These are phyloP conservation scores for Didymella keratinophila DNA, from an alignment of 2,329 filamentous ascomycete species.

Conservation along the genomic window DNA sequence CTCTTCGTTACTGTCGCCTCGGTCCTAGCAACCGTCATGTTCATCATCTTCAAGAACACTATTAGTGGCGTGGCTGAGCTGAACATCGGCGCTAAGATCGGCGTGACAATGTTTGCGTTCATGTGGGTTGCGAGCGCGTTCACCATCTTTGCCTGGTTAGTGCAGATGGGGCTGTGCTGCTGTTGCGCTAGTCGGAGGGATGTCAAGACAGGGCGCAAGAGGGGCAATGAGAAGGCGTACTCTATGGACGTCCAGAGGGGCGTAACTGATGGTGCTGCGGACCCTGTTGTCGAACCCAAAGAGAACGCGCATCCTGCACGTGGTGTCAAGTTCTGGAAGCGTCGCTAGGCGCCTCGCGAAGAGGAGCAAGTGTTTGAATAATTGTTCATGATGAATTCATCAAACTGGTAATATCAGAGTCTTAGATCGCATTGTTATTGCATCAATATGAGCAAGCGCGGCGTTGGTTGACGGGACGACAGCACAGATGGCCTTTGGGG, in stretches of 20 bases:
- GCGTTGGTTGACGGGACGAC: slow-evolving; percentile 14
- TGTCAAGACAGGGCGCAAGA: slow-evolving; percentile 58
- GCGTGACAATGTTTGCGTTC: slow-evolving; percentile 79
- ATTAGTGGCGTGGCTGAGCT: slow-evolving; percentile 74
- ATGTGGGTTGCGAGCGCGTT: slow-evolving; percentile 84
- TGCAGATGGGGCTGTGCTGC: slow-evolving; percentile 80
- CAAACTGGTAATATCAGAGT: slow-evolving; percentile 3
- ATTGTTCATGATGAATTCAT: background rate
- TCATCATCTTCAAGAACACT: slow-evolving; percentile 79
- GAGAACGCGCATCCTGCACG: slow-evolving; percentile 9
- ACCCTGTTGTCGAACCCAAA: slow-evolving; percentile 11
- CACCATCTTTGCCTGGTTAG: slow-evolving; percentile 70
- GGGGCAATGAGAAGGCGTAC: slow-evolving; percentile 51
- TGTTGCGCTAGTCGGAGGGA: slow-evolving; percentile 71
- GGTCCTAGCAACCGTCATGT: slow-evolving; percentile 82
- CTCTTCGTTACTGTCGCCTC: slow-evolving; percentile 74
- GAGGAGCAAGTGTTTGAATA: background rate
- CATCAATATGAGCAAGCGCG: slow-evolving; percentile 18
- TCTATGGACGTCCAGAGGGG: slow-evolving; percentile 24
- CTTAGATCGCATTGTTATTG: slow-evolving; percentile 11
- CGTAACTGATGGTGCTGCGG: slow-evolving; percentile 8
- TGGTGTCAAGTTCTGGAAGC: slow-evolving; percentile 23
- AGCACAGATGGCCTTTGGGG: background rate
- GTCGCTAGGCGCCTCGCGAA: slow-evolving; percentile 14
- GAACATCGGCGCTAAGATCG: slow-evolving; percentile 77